Conservation (phyloP, 1,284 basidiomycete genomes). For the Puccinia coronata region DNA sequence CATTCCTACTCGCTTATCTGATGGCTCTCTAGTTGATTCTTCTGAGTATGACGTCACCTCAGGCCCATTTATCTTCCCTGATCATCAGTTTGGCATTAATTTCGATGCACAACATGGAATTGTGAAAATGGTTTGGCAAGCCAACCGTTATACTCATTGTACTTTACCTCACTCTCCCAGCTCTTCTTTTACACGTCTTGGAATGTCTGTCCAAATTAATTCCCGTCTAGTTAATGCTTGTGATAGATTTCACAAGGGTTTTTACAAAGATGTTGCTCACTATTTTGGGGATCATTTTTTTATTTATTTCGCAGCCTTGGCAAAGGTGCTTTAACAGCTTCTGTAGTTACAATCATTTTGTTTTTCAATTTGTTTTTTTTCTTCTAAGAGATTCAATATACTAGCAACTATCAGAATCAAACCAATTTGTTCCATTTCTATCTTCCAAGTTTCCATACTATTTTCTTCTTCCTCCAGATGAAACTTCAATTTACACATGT, state of each 20-base stretch:
- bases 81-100: background rate
- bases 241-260: background rate
- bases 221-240: background rate
- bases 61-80: conserved; percentile 1
- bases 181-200: background rate
- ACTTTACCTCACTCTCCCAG: background rate
- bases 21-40: background rate
- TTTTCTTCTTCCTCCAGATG: too few relatives aligned
- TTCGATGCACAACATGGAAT: background rate
- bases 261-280: background rate
- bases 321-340: background rate
- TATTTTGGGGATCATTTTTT: too few relatives aligned
- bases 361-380: too few relatives aligned
- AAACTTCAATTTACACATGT: too few relatives aligned
- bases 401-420: too few relatives aligned
- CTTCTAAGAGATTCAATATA: too few relatives aligned
- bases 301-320: background rate
- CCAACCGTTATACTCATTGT: background rate
- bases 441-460: too few relatives aligned
- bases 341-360: too few relatives aligned
- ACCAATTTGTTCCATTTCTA: too few relatives aligned
- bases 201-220: background rate
- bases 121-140: conserved; percentile 14
- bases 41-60: background rate
- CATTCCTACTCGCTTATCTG: background rate